These are phyloP conservation scores for Mallotus japonicus DNA, from an alignment of 441 rosid genomes.

Conservation along the genomic window DNA sequence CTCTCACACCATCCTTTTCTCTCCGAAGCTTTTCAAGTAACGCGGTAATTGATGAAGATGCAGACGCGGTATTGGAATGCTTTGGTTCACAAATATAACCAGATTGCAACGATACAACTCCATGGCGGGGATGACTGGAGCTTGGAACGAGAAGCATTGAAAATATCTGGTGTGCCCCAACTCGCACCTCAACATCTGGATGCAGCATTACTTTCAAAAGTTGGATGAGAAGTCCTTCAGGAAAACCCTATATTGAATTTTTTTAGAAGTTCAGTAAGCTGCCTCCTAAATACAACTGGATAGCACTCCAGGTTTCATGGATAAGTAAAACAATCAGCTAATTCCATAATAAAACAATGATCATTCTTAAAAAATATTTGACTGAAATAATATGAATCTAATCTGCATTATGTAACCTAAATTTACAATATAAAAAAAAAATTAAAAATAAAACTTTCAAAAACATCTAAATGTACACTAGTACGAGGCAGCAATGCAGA, in stretches of 20 bases:
- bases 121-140: slow-evolving; percentile 46
- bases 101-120: slow-evolving; percentile 56
- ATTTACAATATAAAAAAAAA: neutral
- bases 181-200: slow-evolving; percentile 81
- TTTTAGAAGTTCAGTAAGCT: slow-evolving; percentile 19
- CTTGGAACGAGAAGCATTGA: slow-evolving; percentile 76
- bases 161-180: slow-evolving; percentile 88
- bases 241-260: slow-evolving; percentile 60
- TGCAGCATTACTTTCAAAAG: slow-evolving; percentile 88
- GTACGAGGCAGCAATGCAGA: neutral
- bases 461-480: neutral
- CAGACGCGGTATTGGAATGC: slow-evolving; percentile 65
- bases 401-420: neutral
- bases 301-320: slow-evolving; percentile 1
- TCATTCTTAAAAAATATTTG: neutral
- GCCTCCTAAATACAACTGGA: slow-evolving; percentile 6
- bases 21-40: slow-evolving; percentile 84
- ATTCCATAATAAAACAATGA: neutral
- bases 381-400: neutral
- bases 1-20: slow-evolving; percentile 62
- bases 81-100: slow-evolving; percentile 60
- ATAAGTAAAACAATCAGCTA: neutral
- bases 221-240: slow-evolving; percentile 77
- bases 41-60: slow-evolving; percentile 71
- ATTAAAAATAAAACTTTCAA: neutral